Conservation (phyloP, 345 rosid genomes). For the Reutealis trisperma region DNA sequence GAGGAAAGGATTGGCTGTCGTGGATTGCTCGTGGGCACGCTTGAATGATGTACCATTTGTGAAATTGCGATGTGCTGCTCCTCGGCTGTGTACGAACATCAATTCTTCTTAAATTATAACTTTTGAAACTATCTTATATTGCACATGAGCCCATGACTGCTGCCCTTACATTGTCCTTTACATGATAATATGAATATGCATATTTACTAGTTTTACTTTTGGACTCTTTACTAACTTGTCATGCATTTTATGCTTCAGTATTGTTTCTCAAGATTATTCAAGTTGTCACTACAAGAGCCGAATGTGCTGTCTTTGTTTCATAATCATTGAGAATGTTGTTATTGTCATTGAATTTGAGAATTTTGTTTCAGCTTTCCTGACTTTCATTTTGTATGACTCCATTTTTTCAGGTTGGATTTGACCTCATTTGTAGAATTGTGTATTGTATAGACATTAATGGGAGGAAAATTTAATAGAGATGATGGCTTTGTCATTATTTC, state of each 20-base stretch:
- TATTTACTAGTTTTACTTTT: background rate
- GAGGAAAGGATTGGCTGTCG: conserved; percentile 91
- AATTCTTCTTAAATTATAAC: conserved; percentile 1
- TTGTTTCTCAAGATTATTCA: background rate
- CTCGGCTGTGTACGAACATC: conserved; percentile 80
- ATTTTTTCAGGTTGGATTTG: background rate
- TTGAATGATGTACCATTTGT: conserved; percentile 88
- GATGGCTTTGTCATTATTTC: background rate
- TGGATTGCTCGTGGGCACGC: conserved; percentile 99
- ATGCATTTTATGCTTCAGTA: background rate
- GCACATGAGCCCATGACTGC: background rate
- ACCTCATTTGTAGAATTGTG: background rate
- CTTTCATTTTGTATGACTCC: background rate
- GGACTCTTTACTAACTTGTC: background rate
- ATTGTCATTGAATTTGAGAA: background rate
- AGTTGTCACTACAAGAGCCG: background rate
- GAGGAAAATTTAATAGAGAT: background rate
- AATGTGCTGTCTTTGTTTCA: background rate
- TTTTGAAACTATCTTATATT: background rate
- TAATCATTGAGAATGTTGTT: background rate
- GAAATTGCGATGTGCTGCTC: conserved; percentile 86
- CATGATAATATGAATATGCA: background rate
- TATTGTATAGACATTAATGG: background rate
- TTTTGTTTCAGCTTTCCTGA: background rate
- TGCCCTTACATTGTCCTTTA: background rate